Base-by-base conservation (phyloP, 2,329 filamentous ascomycete species). In the Tricladium varicosporioides region DNA sequence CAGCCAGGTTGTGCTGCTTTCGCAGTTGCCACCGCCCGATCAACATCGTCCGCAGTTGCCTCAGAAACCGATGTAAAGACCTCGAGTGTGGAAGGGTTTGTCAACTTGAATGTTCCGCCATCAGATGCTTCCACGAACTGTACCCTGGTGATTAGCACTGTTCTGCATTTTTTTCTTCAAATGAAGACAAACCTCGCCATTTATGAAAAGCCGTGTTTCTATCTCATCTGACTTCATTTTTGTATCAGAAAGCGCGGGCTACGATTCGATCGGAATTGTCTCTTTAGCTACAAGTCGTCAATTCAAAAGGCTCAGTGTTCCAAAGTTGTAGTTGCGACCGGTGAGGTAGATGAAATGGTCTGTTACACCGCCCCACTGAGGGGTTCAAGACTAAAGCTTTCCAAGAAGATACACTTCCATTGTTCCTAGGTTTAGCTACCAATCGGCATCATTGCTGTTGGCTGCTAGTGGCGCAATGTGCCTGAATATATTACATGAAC, bases 121-220 rank as follows among this genome's bases (percentile, higher is more conserved):
- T 76, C 72, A 13, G 76, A 79, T 1, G 78, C 73, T n/a, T 73
- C 69, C 27, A 76, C 71, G 61, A 79, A 77, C 75, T 69, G 31
- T 53, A 7, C 36, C 5, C 47, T 36, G 46, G 16, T 15, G 15
- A 16, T 36, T 8, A 27, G 14, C 22, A 15, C 36, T 18, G 43
- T 19, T 13, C 16, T 40, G 2, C 18, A 46, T 45, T 14, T 9
- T 42, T 5, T 55, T 15, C 14, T n/a, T n/a, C n/a, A n/a, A 48
- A 3, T 47, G 1, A 19, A 51, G n/a, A 56, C 60, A 5, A n/a
- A 77, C 76, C 69, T 77, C 70, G 64, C 78, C 77, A 64, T 81
- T 78, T 67, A 81, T 80, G 62, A 80, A 78, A 52, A 81, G 71
- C 19, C 73, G 16, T 51, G 59, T 56, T 57, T 65, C 58, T 53